Conservation (phyloP, 495 filamentous ascomycete genomes). For the Penicillium cosmopolitanum region DNA sequence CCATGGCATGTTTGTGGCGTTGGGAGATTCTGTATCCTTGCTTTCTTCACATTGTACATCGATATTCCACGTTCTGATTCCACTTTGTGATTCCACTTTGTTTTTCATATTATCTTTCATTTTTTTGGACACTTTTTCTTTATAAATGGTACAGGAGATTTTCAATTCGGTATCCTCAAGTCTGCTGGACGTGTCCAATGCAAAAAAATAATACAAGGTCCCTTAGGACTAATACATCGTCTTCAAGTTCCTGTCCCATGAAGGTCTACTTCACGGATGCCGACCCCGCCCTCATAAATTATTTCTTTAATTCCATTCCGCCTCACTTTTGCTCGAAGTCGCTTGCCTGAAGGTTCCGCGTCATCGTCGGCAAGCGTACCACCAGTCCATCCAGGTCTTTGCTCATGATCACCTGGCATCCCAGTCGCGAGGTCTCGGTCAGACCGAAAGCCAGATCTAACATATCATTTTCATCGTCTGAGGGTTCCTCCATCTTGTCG, state of each 20-base stretch:
- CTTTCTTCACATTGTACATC: slow-evolving; percentile 24
- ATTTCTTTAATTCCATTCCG: neutral
- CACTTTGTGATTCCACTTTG: slow-evolving; percentile 10
- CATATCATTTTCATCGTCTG: slow-evolving; percentile 99
- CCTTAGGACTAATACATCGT: slow-evolving; percentile 8
- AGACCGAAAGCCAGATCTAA: slow-evolving; percentile 93
- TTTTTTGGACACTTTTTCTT: slow-evolving; percentile 8
- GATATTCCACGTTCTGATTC: slow-evolving; percentile 8
- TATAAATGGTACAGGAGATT: slow-evolving; percentile 34
- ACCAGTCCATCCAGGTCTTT: slow-evolving; percentile 85
- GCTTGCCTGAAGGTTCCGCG: slow-evolving; percentile 91
- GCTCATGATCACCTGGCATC: slow-evolving; percentile 91
- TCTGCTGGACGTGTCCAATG: slow-evolving; percentile 23
- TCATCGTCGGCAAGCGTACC: slow-evolving; percentile 88
- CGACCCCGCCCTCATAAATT: slow-evolving; percentile 4
- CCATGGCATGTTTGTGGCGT: slow-evolving; percentile 46
- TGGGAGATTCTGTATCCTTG: slow-evolving; percentile 30
- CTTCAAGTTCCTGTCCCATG: neutral
- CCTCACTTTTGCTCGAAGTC: slow-evolving; percentile 67
- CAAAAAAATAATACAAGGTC: slow-evolving; percentile 32
- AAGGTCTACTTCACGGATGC: slow-evolving; percentile 13
- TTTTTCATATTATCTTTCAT: neutral
- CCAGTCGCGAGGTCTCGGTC: slow-evolving; percentile 93
- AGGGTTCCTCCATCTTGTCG: slow-evolving; percentile 89
- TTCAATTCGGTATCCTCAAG: slow-evolving; percentile 30